phyloP scores from a whole-genome alignment of 1,284 basidiomycete species.

The Trichosporon sp. region DNA sequence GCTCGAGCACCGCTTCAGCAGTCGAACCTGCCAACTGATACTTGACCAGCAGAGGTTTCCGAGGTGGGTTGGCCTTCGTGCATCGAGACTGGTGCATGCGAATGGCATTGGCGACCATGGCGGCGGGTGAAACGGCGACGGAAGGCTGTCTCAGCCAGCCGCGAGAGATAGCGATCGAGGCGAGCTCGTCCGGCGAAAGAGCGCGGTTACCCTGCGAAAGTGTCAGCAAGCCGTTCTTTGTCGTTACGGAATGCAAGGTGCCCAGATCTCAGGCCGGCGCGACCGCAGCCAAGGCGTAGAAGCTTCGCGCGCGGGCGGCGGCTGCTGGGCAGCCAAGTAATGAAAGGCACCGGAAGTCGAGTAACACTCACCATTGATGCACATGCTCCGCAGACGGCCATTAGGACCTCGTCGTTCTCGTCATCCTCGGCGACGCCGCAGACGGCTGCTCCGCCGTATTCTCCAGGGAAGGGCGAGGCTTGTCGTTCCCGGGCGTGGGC shows the following conservation, averaged over 20 bases:
- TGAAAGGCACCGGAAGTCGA: background rate
- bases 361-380: constrained; percentile 34
- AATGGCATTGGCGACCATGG: constrained; percentile 40
- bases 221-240: background rate
- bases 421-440: constrained; percentile 41
- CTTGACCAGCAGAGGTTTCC: constrained; percentile 37
- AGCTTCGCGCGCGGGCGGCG: background rate
- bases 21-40: constrained; percentile 42
- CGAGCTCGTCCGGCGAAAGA: constrained; percentile 41
- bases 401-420: constrained; percentile 41
- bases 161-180: constrained; percentile 33
- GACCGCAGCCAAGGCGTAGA: background rate
- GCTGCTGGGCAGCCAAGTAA: background rate
- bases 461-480: constrained; percentile 36
- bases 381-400: constrained; percentile 41
- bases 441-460: constrained; percentile 36
- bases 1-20: constrained; percentile 37
- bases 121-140: constrained; percentile 36
- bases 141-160: constrained; percentile 45
- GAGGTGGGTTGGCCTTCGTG: constrained; percentile 22
- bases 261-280: background rate
- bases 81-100: constrained; percentile 41
- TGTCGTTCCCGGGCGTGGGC: constrained; percentile 29
- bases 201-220: constrained; percentile 41
- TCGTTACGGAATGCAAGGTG: background rate